Base-by-base conservation (phyloP, 2,329 filamentous ascomycete species). In the Orbilia brochopaga region DNA sequence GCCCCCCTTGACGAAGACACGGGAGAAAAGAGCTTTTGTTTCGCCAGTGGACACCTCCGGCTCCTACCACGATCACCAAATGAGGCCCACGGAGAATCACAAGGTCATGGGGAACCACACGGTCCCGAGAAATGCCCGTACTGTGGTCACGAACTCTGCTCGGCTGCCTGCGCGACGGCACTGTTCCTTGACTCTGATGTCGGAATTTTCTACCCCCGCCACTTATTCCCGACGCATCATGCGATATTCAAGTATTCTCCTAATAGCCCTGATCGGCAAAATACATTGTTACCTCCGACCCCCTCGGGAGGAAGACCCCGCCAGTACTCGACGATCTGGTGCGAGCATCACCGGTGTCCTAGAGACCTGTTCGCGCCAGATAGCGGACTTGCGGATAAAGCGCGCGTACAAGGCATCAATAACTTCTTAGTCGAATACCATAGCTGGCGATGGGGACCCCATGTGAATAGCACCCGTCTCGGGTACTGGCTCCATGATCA, bases 251-350 rank as follows among this genome's bases (percentile, higher is more conserved):
- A 30, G 17, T 60, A 48, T 32, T 8, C 27, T 46, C 19, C 24
- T n/a, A 24, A 50, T 32, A 32, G 6, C 42, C 10, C 35, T 6
- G 11, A 57, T 30, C n/a, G n/a, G n/a, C n/a, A n/a, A n/a, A n/a
- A n/a, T n/a, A n/a, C n/a, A n/a, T n/a, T n/a, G n/a, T n/a, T n/a
- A n/a, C n/a, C n/a, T n/a, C n/a, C n/a, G n/a, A n/a, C n/a, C n/a
- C n/a, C n/a, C n/a, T n/a, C n/a, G n/a, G n/a, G n/a, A n/a, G n/a
- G n/a, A n/a, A n/a, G 27, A 8, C 27, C 27, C 27, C 27, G 27
- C 27, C 27, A 8, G 15, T 67, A 67, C 50, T 67, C 63, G 8
- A 67, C 63, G n/a, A 55, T 67, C 35, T 67, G 63, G 63, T 67
- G 63, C 21, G 63, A 67, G 7, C 63, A 67, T 48, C 63, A 67